Conservation (phyloP, 2,329 filamentous ascomycete genomes). For the Aspergillus sp. region DNA sequence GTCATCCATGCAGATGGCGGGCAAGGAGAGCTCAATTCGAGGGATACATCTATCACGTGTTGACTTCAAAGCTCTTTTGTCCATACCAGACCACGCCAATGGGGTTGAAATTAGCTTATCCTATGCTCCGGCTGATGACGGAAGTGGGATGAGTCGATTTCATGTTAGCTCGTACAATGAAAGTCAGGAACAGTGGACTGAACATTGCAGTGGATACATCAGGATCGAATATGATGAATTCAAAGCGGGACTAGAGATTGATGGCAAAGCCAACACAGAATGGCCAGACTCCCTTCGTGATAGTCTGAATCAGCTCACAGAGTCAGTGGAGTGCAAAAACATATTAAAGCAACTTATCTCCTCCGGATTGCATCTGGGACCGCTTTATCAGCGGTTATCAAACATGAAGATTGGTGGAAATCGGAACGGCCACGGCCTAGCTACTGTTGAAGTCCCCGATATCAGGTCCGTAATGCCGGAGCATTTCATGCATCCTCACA, state of each 20-base stretch:
- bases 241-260: background rate
- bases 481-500: slow-evolving; percentile 27
- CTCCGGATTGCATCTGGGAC: slow-evolving; percentile 29
- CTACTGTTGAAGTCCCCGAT: slow-evolving; percentile 27
- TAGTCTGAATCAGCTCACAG: too few species aligned
- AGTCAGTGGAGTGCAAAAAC: slow-evolving; percentile 18
- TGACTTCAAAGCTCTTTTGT: slow-evolving; percentile 26
- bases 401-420: slow-evolving; percentile 19
- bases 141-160: slow-evolving; percentile 28
- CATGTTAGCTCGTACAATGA: slow-evolving; percentile 29
- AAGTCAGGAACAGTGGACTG: slow-evolving; percentile 29
- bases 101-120: slow-evolving; percentile 29
- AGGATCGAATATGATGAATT: slow-evolving; percentile 22
- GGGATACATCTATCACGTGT: slow-evolving; percentile 22
- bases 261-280: background rate
- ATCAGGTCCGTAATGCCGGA: slow-evolving; percentile 32
- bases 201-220: slow-evolving; percentile 35
- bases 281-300: too few species aligned
- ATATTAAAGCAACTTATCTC: slow-evolving; percentile 12
- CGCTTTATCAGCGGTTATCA: slow-evolving; percentile 28
- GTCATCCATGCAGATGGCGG: slow-evolving; percentile 23
- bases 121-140: slow-evolving; percentile 21
- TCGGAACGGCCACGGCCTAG: slow-evolving; percentile 18
- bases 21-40: slow-evolving; percentile 4
- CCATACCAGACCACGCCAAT: slow-evolving; percentile 28